Conservation (phyloP, 2,329 filamentous ascomycete genomes). For the Thelonectria discophora region DNA sequence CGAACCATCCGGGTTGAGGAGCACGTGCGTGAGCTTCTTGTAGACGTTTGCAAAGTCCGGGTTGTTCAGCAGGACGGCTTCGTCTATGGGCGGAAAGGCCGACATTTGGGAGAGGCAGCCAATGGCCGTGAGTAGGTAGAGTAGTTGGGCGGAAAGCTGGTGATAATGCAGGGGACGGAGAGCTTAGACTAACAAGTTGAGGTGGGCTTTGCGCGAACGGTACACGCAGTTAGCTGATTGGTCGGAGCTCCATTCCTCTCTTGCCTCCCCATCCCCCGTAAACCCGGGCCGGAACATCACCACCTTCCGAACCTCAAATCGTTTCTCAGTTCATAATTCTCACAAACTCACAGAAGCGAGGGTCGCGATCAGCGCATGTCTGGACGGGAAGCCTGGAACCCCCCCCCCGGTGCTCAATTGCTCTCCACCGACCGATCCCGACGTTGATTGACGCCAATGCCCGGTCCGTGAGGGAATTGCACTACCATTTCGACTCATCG, state of each 20-base stretch:
- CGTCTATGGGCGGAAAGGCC: slow-evolving; percentile 69
- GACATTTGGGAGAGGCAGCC: slow-evolving; percentile 20
- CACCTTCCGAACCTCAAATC: slow-evolving; percentile 27
- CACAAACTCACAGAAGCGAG: slow-evolving; percentile 8
- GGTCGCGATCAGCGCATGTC: slow-evolving; percentile 36
- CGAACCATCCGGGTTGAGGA: slow-evolving; percentile 67
- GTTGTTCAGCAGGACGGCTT: slow-evolving; percentile 62
- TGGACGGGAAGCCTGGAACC: slow-evolving; percentile 28
- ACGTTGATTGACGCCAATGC: slow-evolving; percentile 39
- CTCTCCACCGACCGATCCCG: slow-evolving; percentile 6
- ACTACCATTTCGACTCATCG: background rate
- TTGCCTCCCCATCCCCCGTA: background rate
- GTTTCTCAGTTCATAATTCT: slow-evolving; percentile 36
- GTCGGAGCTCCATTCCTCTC: background rate
- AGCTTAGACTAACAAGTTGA: slow-evolving; percentile 5
- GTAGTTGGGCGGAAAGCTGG: background rate
- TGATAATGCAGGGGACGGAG: no score
- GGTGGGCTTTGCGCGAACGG: slow-evolving; percentile 40
- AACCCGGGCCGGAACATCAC: slow-evolving; percentile 41
- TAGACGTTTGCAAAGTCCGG: slow-evolving; percentile 69
- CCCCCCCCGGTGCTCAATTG: slow-evolving; percentile 14
- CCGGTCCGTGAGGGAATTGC: slow-evolving; percentile 25
- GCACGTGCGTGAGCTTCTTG: slow-evolving; percentile 59
- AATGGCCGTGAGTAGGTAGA: slow-evolving; percentile 3
- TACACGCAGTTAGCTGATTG: slow-evolving; percentile 50